Evolutionary conservation across 202 grass and related monocot species (phyloP).

Genomic region (Zizania palustris): DNA sequence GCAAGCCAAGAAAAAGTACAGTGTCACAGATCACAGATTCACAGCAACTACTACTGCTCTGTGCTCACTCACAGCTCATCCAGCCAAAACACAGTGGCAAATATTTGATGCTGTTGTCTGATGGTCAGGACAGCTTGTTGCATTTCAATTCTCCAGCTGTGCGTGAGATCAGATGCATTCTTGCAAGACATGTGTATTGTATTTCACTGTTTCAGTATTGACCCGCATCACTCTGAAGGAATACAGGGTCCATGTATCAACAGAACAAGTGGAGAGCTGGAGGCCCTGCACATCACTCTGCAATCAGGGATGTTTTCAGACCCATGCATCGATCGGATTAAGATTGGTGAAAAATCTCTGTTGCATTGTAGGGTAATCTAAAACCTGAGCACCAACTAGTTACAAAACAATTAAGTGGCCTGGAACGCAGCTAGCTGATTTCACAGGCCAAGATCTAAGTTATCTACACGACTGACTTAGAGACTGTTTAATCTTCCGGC

Average conservation of each 20-base stretch:
- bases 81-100: neutral
- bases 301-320: neutral
- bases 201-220: neutral
- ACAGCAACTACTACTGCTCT: neutral
- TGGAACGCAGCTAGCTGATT: slow-evolving; percentile 24
- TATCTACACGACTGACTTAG: slow-evolving; percentile 12
- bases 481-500: neutral
- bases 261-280: neutral
- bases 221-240: neutral
- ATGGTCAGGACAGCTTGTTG: neutral
- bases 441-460: slow-evolving; percentile 13
- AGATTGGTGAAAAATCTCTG: neutral
- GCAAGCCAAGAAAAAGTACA: neutral
- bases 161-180: neutral
- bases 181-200: neutral
- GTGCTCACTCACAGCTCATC: neutral
- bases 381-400: slow-evolving; percentile 17
- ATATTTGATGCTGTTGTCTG: neutral
- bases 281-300: neutral
- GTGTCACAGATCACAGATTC: neutral
- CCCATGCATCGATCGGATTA: neutral
- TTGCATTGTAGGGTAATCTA: neutral
- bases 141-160: neutral
- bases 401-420: slow-evolving; percentile 35
- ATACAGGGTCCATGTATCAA: neutral